Base-by-base conservation (phyloP, 108 stramenopile species). In the Pseudonitzschia delicatissima region DNA sequence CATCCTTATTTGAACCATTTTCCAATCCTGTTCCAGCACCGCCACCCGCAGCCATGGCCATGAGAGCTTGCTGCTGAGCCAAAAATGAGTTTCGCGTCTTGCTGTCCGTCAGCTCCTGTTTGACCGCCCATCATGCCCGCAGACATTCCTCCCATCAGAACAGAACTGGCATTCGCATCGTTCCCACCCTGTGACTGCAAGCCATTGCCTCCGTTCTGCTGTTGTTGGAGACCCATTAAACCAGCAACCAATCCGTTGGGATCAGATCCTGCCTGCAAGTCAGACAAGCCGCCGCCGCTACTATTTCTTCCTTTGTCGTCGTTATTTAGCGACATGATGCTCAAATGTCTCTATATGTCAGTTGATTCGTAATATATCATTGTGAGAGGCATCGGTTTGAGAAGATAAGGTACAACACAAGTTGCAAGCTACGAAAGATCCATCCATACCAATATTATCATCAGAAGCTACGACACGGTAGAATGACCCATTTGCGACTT, bases 1-100 rank as follows among this genome's bases (percentile, higher is more conserved):
- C 74, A 26, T 76, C 74, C 35, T 67, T 60, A 40, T 62, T 69
- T 23, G 68, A 67, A 1, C 68, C 74, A 57, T 67, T 67, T 57
- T 76, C 74, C 35, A 65, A 48, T 35, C 66, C 61, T 5, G 20
- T 5, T 12, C 52, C 64, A 33, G 36, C 64, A n/a, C 47, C 65
- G 1, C 47, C 61, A 12, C 61, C 52, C 6, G 53, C 62, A 33
- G 68, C 64, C 74, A 69, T 69, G 37, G 63, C 68, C 68, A 69
- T 69, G 35, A 76, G 44, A 13, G 68, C 68, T 28, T 68, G 68
- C 29, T 76, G 74, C 27, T 76, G 74, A 17, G 67, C 68, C 21
- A 69, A 29, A 25, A 76, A 34, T 13, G 68, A 45, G 62, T 64
- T n/a, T 69, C 50, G 25, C 39, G 12, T 62, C 66, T n/a, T 61